Evolutionary conservation across 495 filamentous ascomycete genomes (phyloP).

Genomic region (Podospora sp.): DNA sequence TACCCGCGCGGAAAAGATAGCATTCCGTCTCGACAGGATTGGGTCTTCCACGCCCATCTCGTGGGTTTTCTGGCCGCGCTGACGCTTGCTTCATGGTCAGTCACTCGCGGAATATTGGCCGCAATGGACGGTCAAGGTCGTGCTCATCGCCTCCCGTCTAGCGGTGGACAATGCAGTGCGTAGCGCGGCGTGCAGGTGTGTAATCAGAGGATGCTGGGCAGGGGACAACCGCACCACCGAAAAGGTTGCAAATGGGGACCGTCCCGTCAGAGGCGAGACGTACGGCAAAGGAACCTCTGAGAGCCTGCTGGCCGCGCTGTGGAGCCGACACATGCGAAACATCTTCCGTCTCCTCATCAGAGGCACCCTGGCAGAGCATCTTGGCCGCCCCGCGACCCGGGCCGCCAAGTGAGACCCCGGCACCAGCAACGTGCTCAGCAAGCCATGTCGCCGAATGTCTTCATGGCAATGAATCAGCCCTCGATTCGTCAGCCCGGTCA

Average conservation of each 20-base stretch:
- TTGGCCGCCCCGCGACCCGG: background rate
- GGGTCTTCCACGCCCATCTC: no score
- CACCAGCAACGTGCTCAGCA: constrained; percentile 6
- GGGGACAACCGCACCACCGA: constrained; percentile 11
- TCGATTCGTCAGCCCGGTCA: constrained; percentile 7
- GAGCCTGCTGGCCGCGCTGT: background rate
- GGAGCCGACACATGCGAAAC: constrained; percentile 28
- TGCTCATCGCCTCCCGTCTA: background rate
- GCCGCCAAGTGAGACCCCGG: constrained; percentile 17
- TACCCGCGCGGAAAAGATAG: constrained; percentile 7
- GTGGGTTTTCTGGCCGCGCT: no score
- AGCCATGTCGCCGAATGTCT: background rate
- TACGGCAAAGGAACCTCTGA: constrained; percentile 10
- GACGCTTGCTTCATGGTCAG: no score
- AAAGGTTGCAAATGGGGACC: constrained; percentile 23
- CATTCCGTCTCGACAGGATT: constrained; percentile 6
- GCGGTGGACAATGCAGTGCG: background rate
- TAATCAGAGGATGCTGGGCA: constrained; percentile 9
- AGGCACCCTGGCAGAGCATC: constrained; percentile 13
- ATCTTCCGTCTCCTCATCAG: constrained; percentile 24
- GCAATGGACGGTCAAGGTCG: background rate
- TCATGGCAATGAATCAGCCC: background rate
- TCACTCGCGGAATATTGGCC: background rate
- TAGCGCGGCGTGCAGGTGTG: no score
- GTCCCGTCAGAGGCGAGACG: constrained; percentile 29